A percentile compares a stretch with the other conserved stretches of the same genome.
phyloP scores from a whole-genome alignment of 1,139 yeast genomes.

The Suhomyces ambrosiae region DNA sequence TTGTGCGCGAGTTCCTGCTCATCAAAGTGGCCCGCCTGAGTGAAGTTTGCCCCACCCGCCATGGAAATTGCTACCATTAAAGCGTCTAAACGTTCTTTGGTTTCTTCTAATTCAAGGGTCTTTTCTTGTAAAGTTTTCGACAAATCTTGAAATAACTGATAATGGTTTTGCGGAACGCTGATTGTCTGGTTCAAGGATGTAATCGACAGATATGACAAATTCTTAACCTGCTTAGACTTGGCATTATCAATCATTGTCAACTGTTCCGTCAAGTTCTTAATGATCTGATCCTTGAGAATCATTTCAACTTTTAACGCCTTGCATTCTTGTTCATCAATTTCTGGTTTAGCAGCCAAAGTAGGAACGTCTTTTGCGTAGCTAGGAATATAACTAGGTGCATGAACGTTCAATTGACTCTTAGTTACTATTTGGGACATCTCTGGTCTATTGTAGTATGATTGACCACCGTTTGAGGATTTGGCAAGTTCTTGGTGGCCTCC shows the following conservation, averaged over 20 bases:
- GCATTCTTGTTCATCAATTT: slow-evolving; percentile 20
- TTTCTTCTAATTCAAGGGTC: slow-evolving; percentile 57
- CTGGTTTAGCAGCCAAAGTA: neutral
- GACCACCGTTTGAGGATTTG: neutral
- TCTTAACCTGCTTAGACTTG: slow-evolving; percentile 16
- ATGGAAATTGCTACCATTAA: slow-evolving; percentile 43
- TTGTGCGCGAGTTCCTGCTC: slow-evolving; percentile 79
- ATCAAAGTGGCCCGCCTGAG: slow-evolving; percentile 61
- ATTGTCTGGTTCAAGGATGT: slow-evolving; percentile 12
- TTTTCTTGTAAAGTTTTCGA: slow-evolving; percentile 53
- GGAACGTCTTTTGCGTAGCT: slow-evolving; percentile 12
- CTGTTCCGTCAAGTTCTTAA: slow-evolving; percentile 38
- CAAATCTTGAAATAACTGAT: slow-evolving; percentile 51
- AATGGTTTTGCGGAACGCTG: slow-evolving; percentile 45
- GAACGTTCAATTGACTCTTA: slow-evolving; percentile 23
- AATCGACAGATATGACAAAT: slow-evolving; percentile 6
- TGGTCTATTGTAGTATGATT: neutral
- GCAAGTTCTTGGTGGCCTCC: neutral
- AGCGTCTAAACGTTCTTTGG: slow-evolving; percentile 64
- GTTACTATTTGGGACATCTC: neutral
- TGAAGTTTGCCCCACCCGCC: slow-evolving; percentile 24
- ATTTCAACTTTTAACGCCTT: slow-evolving; percentile 36
- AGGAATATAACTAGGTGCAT: slow-evolving; percentile 37
- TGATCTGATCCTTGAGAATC: slow-evolving; percentile 37
- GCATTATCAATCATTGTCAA: slow-evolving; percentile 21